Percentiles rank a stretch among this genome's conserved stretches.
These are phyloP conservation scores for Microstegium vimineum DNA, from an alignment of 176 grass and related monocot genomes.

Conservation along the genomic window DNA sequence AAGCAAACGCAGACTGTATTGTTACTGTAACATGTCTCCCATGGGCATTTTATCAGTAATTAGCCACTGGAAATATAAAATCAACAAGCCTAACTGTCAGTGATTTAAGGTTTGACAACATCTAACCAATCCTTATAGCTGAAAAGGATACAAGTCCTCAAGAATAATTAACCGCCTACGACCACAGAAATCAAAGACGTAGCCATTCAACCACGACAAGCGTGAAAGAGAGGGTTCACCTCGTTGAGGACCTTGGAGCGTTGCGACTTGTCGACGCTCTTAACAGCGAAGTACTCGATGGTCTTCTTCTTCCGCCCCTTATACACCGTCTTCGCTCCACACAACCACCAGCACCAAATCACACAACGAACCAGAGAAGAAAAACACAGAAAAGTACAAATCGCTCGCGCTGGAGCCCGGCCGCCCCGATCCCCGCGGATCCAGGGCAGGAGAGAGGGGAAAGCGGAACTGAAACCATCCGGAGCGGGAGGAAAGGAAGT, in stretches of 20 bases:
- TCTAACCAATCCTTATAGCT: background rate
- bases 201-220: background rate
- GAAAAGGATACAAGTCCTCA: background rate
- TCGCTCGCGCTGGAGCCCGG: background rate
- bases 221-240: constrained; percentile 45
- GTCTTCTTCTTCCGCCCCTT: constrained; percentile 99
- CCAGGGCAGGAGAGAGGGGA: background rate
- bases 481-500: background rate
- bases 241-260: constrained; percentile 90
- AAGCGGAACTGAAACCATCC: background rate
- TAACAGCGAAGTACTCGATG: constrained; percentile 93
- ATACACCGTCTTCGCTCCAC: constrained; percentile 67
- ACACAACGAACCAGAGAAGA: background rate
- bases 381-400: constrained; percentile 28
- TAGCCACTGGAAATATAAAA: background rate
- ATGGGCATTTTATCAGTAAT: background rate
- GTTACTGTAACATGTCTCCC: constrained; percentile 10
- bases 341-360: background rate
- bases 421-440: background rate
- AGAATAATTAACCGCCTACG: background rate
- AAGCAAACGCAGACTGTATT: background rate
- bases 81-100: background rate
- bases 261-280: constrained; percentile 98
- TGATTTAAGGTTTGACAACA: background rate
- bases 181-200: background rate